Evolutionary conservation across 1,284 basidiomycete genomes (phyloP), one percentile per base, ranked within the genome.

Genomic region (Dichomitus squalens): DNA sequence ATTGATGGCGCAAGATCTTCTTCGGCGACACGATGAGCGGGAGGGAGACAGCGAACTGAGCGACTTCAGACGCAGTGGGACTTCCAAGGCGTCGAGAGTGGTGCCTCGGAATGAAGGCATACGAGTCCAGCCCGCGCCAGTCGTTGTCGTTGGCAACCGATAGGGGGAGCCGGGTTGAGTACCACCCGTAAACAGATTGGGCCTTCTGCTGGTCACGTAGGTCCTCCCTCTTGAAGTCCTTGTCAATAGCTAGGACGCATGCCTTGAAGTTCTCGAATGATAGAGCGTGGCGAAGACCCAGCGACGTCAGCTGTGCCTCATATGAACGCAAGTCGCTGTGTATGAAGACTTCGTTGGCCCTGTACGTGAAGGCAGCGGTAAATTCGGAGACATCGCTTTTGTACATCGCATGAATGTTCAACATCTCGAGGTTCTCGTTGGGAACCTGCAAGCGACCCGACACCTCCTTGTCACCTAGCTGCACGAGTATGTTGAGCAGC

Each of bases 81-180:
- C 2, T 20, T 43, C 65, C 66, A 53, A 34, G 49, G 55, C 57
- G 53, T 41, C 51, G 63, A 40, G 40, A 58, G 1, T 39, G 35
- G 53, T 64, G 52, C 4, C 74, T 65, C 5, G 78, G 79, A 46
- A 81, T 73, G 57, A 81, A 82, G 1, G 67, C 56, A 6, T 75
- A 54, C 8, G 61, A 29, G 38, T 76, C 73, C 14, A 79, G 52
- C 27, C 64, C 55, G 5, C 48, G 35, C 75, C 78, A 79, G 3
- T 50, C 31, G 4, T 52, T 38, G 0, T 52, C n/a, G 12, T 73
- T 59, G 0, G 61, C 60, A 27, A 72, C 56, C 0, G 76, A 73
- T 8, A 77, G 55, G 25, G 66, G 75, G 9, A 79, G 64, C 31
- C 68, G 65, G 25, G 73, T 61, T 40, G 64, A 69, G 51, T 76